Evolutionary conservation across 164 flowering plant genomes (phyloP).

Genomic region (Cinnamomum micranthum): DNA sequence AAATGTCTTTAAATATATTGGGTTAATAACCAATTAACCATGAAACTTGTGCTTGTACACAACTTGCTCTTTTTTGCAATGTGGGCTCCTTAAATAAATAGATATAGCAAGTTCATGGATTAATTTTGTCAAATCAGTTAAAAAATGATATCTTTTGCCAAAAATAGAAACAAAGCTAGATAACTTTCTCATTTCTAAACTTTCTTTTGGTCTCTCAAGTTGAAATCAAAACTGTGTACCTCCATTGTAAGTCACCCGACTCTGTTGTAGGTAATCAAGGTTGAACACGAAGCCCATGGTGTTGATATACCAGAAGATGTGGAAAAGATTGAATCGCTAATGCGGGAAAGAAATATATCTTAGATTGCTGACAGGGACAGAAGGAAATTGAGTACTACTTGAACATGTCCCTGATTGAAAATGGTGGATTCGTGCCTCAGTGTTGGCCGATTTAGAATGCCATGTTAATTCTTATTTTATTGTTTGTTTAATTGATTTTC

Average conservation of each 20-base stretch:
- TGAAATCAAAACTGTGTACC: background rate
- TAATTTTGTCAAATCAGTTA: too few relatives aligned
- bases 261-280: slow-evolving; percentile 38
- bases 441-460: background rate
- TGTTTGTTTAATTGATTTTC: background rate
- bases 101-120: too few relatives aligned
- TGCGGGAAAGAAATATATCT: slow-evolving; percentile 33
- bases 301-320: slow-evolving; percentile 43
- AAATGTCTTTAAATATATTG: too few relatives aligned
- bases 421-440: background rate
- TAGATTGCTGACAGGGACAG: background rate
- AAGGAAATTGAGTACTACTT: too few relatives aligned
- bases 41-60: too few relatives aligned
- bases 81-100: too few relatives aligned
- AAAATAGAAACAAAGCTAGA: background rate
- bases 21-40: too few relatives aligned
- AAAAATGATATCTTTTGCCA: too few relatives aligned
- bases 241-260: background rate
- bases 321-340: slow-evolving; percentile 34
- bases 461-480: background rate
- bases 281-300: slow-evolving; percentile 43
- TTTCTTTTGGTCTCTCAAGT: background rate
- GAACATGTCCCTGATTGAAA: background rate
- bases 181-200: background rate
- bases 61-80: too few relatives aligned